Conservation (phyloP, 2,329 filamentous ascomycete genomes). For the Arthrobotrys musiformis region DNA sequence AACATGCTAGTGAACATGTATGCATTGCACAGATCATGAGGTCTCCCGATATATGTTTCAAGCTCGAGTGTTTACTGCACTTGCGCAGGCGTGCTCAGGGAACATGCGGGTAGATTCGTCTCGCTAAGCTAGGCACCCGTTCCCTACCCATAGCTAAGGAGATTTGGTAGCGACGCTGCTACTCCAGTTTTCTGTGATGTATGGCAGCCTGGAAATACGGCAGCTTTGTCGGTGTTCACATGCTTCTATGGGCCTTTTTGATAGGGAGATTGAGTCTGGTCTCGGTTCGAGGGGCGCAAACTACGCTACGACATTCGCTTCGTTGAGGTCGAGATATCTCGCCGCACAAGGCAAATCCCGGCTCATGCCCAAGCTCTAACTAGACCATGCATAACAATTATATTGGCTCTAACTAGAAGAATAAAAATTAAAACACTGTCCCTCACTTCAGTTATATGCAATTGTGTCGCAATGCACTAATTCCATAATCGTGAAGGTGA, state of each 20-base stretch:
- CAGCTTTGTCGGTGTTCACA: conserved; percentile 1
- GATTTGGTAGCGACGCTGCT: conserved; percentile 4
- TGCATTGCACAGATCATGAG: conserved; percentile 3
- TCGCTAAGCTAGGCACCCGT: conserved; percentile 18
- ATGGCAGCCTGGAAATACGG: conserved; percentile 7
- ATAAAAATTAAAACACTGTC: no score
- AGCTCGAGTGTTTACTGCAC: background rate
- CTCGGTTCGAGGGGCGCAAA: background rate
- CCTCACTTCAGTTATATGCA: no score
- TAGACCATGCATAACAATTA: no score
- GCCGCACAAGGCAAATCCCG: no score
- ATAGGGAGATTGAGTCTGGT: background rate
- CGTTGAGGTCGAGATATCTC: background rate
- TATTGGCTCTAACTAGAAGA: no score
- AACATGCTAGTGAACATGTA: background rate
- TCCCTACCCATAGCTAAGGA: conserved; percentile 6
- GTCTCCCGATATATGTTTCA: background rate
- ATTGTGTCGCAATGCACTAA: no score
- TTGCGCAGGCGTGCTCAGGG: background rate
- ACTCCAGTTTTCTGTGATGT: background rate
- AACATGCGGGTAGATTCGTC: conserved; percentile 4
- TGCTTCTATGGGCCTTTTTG: background rate
- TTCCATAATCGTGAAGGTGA: no score
- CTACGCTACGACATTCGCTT: no score
- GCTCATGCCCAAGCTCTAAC: no score